These are phyloP conservation scores for Malus hybrid DNA, from an alignment of 331 rosid genomes.

Conservation along the genomic window DNA sequence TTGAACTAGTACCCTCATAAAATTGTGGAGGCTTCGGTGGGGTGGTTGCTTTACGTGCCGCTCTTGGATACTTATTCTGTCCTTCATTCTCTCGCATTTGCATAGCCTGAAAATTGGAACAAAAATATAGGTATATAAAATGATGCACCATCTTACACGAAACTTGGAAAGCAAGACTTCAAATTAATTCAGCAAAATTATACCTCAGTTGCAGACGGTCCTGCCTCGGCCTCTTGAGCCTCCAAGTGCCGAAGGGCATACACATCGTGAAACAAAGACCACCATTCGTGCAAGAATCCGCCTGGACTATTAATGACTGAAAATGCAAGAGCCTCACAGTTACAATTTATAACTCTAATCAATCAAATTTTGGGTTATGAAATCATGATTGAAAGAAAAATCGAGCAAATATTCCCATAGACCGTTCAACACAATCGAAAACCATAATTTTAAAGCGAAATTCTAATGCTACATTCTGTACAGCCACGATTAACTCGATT, in stretches of 20 bases:
- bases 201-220: conserved; percentile 19
- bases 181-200: not conserved
- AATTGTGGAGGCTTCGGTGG: not conserved
- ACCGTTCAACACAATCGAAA: not conserved
- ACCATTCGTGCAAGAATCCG: conserved; percentile 59
- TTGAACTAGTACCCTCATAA: not conserved
- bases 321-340: not conserved
- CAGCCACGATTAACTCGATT: not conserved
- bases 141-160: not conserved
- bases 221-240: conserved; percentile 13
- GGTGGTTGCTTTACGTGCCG: not conserved
- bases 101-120: conserved; percentile 30
- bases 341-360: not conserved
- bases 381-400: not conserved
- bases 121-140: not conserved
- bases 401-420: not conserved
- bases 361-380: not conserved
- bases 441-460: not conserved
- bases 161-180: not conserved
- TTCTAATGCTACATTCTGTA: not conserved
- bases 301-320: conserved; percentile 28
- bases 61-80: not conserved
- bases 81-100: conserved; percentile 11
- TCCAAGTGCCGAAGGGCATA: not conserved
- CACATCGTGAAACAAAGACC: conserved; percentile 36